These are phyloP conservation scores for Nakazawaea pomicola DNA, from an alignment of 805 yeast genomes.

Conservation along the genomic window DNA sequence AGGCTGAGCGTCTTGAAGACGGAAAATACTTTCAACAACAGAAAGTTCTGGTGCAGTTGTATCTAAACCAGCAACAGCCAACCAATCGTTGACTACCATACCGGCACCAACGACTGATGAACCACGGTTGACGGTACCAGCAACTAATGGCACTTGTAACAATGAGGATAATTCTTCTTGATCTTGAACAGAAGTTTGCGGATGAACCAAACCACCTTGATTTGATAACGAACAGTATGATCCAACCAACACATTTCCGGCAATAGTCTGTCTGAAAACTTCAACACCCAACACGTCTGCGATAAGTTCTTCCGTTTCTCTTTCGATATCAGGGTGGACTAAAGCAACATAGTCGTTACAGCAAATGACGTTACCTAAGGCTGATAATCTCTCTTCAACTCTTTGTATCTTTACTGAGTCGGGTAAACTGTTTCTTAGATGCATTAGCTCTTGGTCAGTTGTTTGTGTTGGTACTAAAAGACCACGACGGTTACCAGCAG, in stretches of 20 bases:
- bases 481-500: conserved; percentile 98
- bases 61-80: conserved; percentile 94
- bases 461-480: conserved; percentile 95
- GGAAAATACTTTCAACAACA: conserved; percentile 93
- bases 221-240: conserved; percentile 92
- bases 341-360: conserved; percentile 98
- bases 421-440: conserved; percentile 92
- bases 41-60: conserved; percentile 98
- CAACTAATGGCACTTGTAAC: conserved; percentile 95
- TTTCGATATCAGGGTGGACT: conserved; percentile 98
- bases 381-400: conserved; percentile 95
- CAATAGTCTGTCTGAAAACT: conserved; percentile 98
- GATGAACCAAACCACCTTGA: conserved; percentile 98
- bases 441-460: conserved; percentile 97
- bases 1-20: conserved; percentile 87
- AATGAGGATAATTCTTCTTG: conserved; percentile 96
- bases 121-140: conserved; percentile 98
- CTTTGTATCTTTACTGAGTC: conserved; percentile 94
- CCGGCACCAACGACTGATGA: conserved; percentile 98
- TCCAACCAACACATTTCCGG: conserved; percentile 96
- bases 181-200: conserved; percentile 94
- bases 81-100: conserved; percentile 97
- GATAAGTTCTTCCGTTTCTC: conserved; percentile 97
- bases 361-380: conserved; percentile 96
- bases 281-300: conserved; percentile 98